These are phyloP conservation scores for Vaccinium macrocarpon DNA, from an alignment of 148 eudicot genomes.

Conservation along the genomic window DNA sequence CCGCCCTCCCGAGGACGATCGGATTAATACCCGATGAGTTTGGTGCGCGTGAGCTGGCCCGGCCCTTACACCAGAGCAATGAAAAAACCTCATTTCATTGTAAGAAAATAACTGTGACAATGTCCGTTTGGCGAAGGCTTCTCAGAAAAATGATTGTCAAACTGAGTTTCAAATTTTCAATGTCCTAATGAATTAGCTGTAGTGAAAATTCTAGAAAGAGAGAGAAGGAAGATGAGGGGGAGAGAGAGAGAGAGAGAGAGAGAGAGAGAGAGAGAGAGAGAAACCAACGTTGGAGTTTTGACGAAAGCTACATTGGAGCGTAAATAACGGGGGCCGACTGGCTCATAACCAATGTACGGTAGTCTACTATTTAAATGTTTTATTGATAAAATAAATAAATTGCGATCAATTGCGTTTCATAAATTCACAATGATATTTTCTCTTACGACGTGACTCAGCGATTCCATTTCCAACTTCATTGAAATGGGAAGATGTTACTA, in stretches of 20 bases:
- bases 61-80: not conserved
- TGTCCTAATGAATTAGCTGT: not conserved
- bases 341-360: not conserved
- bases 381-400: no score
- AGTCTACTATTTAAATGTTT: no score
- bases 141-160: constrained; percentile 1
- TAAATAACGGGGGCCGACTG: not conserved
- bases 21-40: no score
- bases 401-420: no score
- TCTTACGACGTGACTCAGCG: no score
- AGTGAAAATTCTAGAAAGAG: not conserved
- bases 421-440: no score
- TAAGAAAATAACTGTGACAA: not conserved
- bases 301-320: not conserved
- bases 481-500: no score
- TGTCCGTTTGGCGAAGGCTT: not conserved
- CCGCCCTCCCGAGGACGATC: no score
- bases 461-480: no score
- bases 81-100: not conserved
- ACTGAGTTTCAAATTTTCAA: not conserved
- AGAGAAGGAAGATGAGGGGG: not conserved
- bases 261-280: not conserved
- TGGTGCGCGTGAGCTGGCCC: no score
- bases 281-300: not conserved
- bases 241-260: not conserved